These are phyloP conservation scores for Amborella trichopoda DNA, from an alignment of 164 flowering plant genomes.

Conservation along the genomic window DNA sequence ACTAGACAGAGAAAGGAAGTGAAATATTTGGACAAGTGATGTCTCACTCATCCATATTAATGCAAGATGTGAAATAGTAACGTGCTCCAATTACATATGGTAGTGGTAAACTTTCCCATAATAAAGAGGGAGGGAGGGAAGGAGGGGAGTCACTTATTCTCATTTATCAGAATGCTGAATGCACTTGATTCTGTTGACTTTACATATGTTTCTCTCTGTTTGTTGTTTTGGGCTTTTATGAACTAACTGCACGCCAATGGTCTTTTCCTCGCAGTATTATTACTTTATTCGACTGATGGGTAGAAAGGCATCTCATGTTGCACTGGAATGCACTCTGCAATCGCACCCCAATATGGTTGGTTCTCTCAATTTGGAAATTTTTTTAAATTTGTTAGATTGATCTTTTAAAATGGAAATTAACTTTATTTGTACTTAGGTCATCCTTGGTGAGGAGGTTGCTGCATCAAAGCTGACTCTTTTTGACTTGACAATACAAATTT, in stretches of 20 bases:
- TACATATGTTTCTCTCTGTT: no score
- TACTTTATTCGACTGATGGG: constrained; percentile 97
- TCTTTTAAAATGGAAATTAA: background rate
- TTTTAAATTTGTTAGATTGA: background rate
- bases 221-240: background rate
- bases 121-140: no score
- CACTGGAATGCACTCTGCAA: constrained; percentile 93
- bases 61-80: no score
- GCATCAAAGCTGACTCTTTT: constrained; percentile 93
- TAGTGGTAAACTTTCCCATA: no score
- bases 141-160: no score
- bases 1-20: no score
- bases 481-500: constrained; percentile 83
- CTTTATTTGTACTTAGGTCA: constrained; percentile 34
- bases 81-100: no score
- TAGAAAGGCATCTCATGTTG: constrained; percentile 92
- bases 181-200: no score
- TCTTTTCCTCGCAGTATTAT: constrained; percentile 55
- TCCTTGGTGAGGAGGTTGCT: constrained; percentile 98
- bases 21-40: no score
- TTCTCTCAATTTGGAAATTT: background rate
- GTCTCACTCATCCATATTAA: no score
- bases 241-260: background rate
- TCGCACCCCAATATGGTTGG: constrained; percentile 94
- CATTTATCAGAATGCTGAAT: no score